phyloP scores from a whole-genome alignment of 169 alveolate species.

The Plasmodium sp. region DNA sequence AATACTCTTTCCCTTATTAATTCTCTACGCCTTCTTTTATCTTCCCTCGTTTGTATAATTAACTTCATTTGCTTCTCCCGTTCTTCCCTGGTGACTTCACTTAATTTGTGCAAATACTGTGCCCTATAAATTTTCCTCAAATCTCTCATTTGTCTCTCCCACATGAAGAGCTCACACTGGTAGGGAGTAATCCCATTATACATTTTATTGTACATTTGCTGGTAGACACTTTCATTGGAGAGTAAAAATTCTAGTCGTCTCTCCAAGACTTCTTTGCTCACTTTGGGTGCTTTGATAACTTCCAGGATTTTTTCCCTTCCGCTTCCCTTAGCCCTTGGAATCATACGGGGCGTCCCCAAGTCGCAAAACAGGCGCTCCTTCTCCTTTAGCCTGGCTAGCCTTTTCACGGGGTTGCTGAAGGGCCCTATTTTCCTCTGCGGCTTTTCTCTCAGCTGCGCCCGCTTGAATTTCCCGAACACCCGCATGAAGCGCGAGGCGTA shows the following conservation, averaged over 20 bases:
- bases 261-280: conserved; percentile 81
- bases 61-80: conserved; percentile 78
- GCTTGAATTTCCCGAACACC: conserved; percentile 83
- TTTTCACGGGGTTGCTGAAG: conserved; percentile 84
- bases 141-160: conserved; percentile 91
- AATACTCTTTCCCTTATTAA: conserved; percentile 24
- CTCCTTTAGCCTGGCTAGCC: conserved; percentile 85
- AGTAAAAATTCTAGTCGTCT: conserved; percentile 85
- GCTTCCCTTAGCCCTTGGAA: conserved; percentile 81
- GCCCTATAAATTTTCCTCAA: conserved; percentile 86
- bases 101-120: conserved; percentile 85
- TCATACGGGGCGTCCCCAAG: conserved; percentile 83
- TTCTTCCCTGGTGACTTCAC: conserved; percentile 86
- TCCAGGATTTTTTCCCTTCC: conserved; percentile 70
- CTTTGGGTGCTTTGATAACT: conserved; percentile 84
- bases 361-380: conserved; percentile 85
- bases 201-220: conserved; percentile 84
- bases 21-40: conserved; percentile 75
- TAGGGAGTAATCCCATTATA: conserved; percentile 89
- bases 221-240: conserved; percentile 83
- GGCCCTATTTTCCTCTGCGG: conserved; percentile 88
- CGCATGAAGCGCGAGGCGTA: conserved; percentile 80
- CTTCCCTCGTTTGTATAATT: conserved; percentile 75
- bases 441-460: conserved; percentile 88
- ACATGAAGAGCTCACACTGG: conserved; percentile 87